Evolutionary conservation across 2,329 filamentous ascomycete genomes (phyloP).

Genomic region (Ophiostoma novo-ulmi): DNA sequence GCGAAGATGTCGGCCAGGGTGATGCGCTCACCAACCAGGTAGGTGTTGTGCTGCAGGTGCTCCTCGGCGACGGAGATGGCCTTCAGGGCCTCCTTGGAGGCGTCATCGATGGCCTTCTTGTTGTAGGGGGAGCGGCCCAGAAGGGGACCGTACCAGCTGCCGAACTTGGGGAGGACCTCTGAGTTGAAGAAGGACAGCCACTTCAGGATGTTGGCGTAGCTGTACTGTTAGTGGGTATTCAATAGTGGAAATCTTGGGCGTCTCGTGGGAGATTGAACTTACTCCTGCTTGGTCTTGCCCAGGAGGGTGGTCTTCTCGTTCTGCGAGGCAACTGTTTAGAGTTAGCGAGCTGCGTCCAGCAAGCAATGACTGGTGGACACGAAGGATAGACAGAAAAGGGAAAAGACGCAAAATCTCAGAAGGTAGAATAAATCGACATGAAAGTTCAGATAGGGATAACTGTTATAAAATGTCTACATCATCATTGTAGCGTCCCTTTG

Average conservation of each 20-base stretch:
- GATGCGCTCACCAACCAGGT: conserved; percentile 94
- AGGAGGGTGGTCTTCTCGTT: conserved; percentile 99
- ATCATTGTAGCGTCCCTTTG: conserved; percentile 46
- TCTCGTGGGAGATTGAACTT: conserved; percentile 34
- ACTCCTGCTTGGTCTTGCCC: conserved; percentile 99
- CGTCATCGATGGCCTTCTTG: conserved; percentile 92
- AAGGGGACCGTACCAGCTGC: conserved; percentile 80
- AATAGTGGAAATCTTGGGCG: not conserved
- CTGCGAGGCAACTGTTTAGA: conserved; percentile 79
- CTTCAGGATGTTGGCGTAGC: conserved; percentile 91
- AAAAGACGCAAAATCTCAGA: conserved; percentile 55
- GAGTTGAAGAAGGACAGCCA: conserved; percentile 97
- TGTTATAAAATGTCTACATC: conserved; percentile 73
- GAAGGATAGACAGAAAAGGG: conserved; percentile 31
- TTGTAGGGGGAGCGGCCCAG: conserved; percentile 81
- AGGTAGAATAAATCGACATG: conserved; percentile 88
- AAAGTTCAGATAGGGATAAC: conserved; percentile 98
- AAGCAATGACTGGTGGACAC: conserved; percentile 31
- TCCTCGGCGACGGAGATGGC: conserved; percentile 70
- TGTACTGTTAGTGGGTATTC: conserved; percentile 31
- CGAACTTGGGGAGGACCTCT: conserved; percentile 70
- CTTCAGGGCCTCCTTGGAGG: conserved; percentile 63
- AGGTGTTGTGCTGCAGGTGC: conserved; percentile 89
- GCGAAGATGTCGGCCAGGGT: conserved; percentile 92
- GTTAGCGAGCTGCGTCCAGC: conserved; percentile 27